phyloP scores from a whole-genome alignment of 2,329 filamentous ascomycete genomes.

The Fusarium palustre region DNA sequence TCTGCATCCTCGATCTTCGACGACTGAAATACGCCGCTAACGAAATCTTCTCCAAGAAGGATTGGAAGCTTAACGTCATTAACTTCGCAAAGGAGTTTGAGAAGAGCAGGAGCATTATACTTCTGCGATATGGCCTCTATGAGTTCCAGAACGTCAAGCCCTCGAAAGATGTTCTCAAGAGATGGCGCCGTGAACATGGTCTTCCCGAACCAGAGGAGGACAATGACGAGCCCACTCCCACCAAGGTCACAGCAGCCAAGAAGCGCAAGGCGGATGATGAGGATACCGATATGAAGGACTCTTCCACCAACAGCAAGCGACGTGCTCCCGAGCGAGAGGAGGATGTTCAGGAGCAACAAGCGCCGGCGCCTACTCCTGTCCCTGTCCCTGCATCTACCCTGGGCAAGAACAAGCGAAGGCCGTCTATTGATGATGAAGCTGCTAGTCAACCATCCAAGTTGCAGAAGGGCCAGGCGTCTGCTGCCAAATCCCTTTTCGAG shows the following conservation, averaged over 20 bases:
- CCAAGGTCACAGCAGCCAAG: constrained; percentile 53
- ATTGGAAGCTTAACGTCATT: constrained; percentile 71
- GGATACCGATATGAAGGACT: constrained; percentile 51
- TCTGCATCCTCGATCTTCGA: constrained; percentile 71
- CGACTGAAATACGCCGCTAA: constrained; percentile 71
- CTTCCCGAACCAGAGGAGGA: constrained; percentile 64
- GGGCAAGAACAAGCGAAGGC: constrained; percentile 66
- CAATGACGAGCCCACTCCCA: constrained; percentile 48
- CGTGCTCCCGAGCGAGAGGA: constrained; percentile 58
- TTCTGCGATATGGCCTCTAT: constrained; percentile 71
- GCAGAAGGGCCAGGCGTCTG: constrained; percentile 63
- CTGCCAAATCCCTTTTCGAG: constrained; percentile 68
- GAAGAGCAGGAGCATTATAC: constrained; percentile 71
- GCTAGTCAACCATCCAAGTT: constrained; percentile 64
- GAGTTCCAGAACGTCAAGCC: constrained; percentile 73
- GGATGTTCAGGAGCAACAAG: constrained; percentile 53
- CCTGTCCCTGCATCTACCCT: constrained; percentile 45
- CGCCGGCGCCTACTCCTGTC: constrained; percentile 52
- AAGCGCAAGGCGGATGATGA: constrained; percentile 70
- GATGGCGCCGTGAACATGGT: constrained; percentile 68
- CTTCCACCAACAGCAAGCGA: constrained; percentile 60
- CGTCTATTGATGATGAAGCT: constrained; percentile 58
- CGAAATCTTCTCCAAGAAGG: constrained; percentile 70
- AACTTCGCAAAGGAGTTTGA: constrained; percentile 74
- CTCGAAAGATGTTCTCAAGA: constrained; percentile 67